Conservation (phyloP, 2,329 filamentous ascomycete species). For the Cytospora mali region DNA sequence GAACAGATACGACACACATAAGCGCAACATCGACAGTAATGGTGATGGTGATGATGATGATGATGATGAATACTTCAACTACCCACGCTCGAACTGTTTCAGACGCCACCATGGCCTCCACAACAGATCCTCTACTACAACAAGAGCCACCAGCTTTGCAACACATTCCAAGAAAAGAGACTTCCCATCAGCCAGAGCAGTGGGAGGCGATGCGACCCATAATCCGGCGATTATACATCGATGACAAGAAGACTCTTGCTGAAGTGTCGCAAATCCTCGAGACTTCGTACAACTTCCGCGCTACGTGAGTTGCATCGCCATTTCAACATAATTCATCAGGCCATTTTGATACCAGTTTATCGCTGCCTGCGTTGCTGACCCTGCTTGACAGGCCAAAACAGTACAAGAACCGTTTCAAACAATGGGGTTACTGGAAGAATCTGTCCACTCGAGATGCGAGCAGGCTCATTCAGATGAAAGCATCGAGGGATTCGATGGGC, state of each 20-base stretch:
- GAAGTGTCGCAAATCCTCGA: conserved; percentile 15
- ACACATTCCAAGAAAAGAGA: conserved; percentile 5
- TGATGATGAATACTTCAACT: neutral
- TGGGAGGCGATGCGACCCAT: conserved; percentile 22
- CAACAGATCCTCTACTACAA: neutral
- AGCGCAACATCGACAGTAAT: too few species aligned
- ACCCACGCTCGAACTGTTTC: neutral
- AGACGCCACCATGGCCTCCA: neutral
- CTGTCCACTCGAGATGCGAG: conserved; percentile 19
- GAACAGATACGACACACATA: too few species aligned
- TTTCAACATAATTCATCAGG: neutral
- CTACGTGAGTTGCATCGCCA: conserved; percentile 24
- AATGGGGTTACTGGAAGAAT: conserved; percentile 27
- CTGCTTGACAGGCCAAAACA: conserved; percentile 15
- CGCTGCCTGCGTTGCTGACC: neutral
- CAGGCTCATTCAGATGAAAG: conserved; percentile 19
- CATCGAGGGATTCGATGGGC: conserved; percentile 18
- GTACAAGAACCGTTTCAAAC: conserved; percentile 25
- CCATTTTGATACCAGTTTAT: neutral
- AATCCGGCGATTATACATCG: conserved; percentile 24
- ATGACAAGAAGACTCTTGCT: conserved; percentile 22
- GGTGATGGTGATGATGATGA: too few species aligned
- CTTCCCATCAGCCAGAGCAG: conserved; percentile 11
- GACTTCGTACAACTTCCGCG: conserved; percentile 5
- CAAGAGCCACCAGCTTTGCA: neutral